phyloP scores from a whole-genome alignment of 2,329 filamentous ascomycete species.

The Cytospora piceae region DNA sequence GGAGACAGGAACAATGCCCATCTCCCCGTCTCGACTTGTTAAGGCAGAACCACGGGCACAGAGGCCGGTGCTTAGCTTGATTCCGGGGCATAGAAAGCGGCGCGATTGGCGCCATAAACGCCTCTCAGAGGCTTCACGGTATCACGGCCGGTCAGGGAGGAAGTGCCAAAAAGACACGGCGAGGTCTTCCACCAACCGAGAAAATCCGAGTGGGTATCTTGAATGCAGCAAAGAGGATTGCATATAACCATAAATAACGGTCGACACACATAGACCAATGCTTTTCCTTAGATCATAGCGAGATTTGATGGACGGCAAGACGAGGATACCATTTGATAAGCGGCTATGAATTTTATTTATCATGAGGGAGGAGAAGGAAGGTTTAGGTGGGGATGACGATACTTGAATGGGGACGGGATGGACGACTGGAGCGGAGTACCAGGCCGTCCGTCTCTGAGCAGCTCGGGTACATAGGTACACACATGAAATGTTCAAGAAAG shows the following conservation, averaged over 20 bases:
- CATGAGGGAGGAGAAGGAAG: not conserved
- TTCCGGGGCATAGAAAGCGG: not conserved
- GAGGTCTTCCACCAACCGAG: not conserved
- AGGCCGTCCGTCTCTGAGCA: not conserved
- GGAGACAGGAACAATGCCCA: not conserved
- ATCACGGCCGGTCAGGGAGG: not conserved
- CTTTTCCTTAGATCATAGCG: constrained; percentile 3
- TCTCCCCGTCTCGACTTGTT: not conserved
- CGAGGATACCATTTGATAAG: not conserved
- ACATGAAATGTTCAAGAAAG: not conserved
- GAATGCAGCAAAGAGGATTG: not conserved
- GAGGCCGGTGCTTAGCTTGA: not conserved
- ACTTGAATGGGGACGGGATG: not conserved
- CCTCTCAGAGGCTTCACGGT: not conserved
- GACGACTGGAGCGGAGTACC: not conserved
- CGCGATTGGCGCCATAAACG: not conserved
- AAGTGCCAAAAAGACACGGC: not conserved
- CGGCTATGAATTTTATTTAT: not conserved
- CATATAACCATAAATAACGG: not conserved
- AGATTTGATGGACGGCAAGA: not conserved
- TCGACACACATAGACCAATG: not conserved
- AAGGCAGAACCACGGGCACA: not conserved
- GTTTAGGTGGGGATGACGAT: not conserved
- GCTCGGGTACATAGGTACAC: not conserved
- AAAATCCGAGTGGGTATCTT: not conserved